phyloP scores from a whole-genome alignment of 192 early-diverging fungal species.

The Gamsiella multidivaricata region DNA sequence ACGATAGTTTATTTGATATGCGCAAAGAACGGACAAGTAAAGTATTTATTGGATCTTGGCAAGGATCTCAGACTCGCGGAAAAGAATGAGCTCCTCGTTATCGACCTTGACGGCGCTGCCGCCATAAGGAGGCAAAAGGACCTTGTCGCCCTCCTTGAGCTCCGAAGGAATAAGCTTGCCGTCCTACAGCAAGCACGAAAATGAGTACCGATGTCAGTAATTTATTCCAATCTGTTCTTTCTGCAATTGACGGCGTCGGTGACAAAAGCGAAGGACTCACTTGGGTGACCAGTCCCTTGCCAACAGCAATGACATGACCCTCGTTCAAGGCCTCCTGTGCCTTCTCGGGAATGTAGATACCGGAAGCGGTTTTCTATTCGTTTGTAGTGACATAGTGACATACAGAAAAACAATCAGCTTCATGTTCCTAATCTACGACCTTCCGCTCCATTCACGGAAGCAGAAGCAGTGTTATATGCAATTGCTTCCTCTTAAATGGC shows the following conservation, averaged over 20 bases:
- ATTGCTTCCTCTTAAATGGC: too few relatives aligned
- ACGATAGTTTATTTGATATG: too few relatives aligned
- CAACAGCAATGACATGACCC: slow-evolving; percentile 92
- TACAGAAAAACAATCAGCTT: background rate
- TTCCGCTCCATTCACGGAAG: too few relatives aligned
- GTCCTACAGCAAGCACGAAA: slow-evolving; percentile 58
- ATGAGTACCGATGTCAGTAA: background rate
- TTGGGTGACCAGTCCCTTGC: slow-evolving; percentile 89
- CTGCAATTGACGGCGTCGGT: too few relatives aligned
- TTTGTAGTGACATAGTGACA: background rate
- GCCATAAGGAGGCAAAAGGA: slow-evolving; percentile 96
- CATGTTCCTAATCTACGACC: background rate
- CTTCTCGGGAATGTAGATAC: slow-evolving; percentile 98
- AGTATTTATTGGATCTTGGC: slow-evolving; percentile 82
- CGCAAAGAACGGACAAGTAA: too few relatives aligned
- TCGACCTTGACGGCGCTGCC: slow-evolving; percentile 93
- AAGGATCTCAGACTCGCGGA: slow-evolving; percentile 93
- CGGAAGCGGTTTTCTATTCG: slow-evolving; percentile 91
- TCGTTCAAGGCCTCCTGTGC: slow-evolving; percentile 98
- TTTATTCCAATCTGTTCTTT: too few relatives aligned
- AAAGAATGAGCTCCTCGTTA: slow-evolving; percentile 91
- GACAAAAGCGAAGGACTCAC: slow-evolving; percentile 31
- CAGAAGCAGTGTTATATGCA: too few relatives aligned
- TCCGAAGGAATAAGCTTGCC: slow-evolving; percentile 84
- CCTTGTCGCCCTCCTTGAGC: slow-evolving; percentile 92